These are phyloP conservation scores for Ceratocystis destructans DNA, from an alignment of 2,329 filamentous ascomycete genomes.

Conservation along the genomic window DNA sequence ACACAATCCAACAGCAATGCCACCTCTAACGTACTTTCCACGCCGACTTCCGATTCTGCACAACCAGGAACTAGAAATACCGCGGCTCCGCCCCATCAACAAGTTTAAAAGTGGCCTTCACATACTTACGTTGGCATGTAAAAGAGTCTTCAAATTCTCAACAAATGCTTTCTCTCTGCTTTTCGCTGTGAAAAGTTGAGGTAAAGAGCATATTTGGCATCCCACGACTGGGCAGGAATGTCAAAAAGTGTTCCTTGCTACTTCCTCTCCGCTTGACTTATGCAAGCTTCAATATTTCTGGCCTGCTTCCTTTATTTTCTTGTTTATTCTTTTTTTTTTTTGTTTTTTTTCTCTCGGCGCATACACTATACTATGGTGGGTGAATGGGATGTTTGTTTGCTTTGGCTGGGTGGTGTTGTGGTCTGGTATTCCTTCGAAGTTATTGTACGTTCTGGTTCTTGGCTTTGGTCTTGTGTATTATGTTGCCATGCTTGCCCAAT, in stretches of 20 bases:
- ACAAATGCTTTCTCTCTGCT: too few relatives aligned
- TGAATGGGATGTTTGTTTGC: neutral
- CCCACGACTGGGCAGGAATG: neutral
- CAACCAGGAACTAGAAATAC: neutral
- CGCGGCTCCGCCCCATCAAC: neutral
- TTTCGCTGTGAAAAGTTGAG: too few relatives aligned
- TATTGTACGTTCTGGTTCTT: neutral
- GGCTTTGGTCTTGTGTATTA: neutral
- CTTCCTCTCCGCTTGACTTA: neutral
- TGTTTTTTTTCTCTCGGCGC: constrained; percentile 18
- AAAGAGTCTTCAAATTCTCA: too few relatives aligned
- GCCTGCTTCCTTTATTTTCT: neutral
- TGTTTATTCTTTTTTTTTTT: neutral
- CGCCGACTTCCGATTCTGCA: neutral
- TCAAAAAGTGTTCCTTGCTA: neutral
- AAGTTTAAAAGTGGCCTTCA: neutral
- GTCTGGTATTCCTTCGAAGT: neutral
- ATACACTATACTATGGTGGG: constrained; percentile 17
- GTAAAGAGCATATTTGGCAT: neutral
- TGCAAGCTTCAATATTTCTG: neutral
- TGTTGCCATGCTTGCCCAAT: neutral
- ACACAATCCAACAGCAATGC: neutral
- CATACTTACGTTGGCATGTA: too few relatives aligned
- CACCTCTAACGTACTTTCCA: neutral
- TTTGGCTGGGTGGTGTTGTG: neutral